Percentiles rank a stretch among this genome's conserved stretches.
Evolutionary conservation across 1,284 basidiomycete genomes (phyloP).

Genomic region (Ceratobasidium sp.): DNA sequence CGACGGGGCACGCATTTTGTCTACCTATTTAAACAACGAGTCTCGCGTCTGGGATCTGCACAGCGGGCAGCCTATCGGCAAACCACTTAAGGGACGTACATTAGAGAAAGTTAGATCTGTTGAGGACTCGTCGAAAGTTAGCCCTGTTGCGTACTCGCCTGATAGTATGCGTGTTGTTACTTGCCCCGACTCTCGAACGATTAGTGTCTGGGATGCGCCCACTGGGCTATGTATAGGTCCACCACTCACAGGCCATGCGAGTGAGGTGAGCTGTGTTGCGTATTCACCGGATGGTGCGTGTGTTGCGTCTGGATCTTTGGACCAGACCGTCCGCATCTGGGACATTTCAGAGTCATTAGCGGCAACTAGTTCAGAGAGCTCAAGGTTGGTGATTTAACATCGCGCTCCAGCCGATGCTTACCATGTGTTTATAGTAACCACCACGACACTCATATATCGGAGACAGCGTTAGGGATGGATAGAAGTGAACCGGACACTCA

Average conservation of each 20-base stretch:
- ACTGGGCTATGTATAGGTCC: background rate
- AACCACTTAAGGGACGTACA: background rate
- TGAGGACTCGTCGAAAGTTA: background rate
- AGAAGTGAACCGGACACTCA: no score
- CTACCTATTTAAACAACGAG: background rate
- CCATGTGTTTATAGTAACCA: no score
- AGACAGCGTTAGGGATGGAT: no score
- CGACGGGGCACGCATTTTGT: constrained; percentile 4
- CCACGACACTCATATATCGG: no score
- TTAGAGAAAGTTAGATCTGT: background rate
- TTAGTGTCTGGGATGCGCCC: background rate
- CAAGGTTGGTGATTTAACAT: background rate
- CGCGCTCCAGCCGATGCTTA: background rate
- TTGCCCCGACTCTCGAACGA: background rate
- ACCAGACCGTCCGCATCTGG: background rate
- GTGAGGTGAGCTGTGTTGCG: background rate
- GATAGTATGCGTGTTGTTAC: background rate
- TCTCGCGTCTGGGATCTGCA: background rate
- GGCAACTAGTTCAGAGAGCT: background rate
- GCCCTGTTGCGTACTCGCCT: background rate
- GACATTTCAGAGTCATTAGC: background rate
- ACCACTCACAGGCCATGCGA: constrained; percentile 2
- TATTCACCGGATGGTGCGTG: background rate
- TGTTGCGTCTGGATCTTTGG: background rate
- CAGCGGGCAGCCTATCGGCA: background rate